Conservation (phyloP, 768 basidiomycete genomes). For the Pholiota molesta region DNA sequence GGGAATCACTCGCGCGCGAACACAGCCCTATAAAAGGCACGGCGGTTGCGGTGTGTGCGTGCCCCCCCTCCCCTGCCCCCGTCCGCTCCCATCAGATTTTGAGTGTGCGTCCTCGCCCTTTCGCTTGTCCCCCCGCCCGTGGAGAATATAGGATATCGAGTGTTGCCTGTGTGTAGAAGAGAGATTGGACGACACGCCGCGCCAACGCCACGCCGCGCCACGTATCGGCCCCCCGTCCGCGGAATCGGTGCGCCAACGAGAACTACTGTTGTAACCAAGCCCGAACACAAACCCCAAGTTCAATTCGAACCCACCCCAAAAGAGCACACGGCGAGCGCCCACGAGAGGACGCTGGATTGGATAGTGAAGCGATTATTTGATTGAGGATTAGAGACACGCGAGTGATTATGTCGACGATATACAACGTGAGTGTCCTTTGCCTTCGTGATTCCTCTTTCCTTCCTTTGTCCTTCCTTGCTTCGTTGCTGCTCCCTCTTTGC, state of each 20-base stretch:
- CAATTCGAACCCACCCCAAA: background rate
- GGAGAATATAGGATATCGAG: too few species aligned
- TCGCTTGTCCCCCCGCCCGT: too few species aligned
- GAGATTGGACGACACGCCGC: too few species aligned
- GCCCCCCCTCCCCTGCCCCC: too few species aligned
- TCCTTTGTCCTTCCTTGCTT: background rate
- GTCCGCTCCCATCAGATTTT: too few species aligned
- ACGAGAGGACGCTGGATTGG: slow-evolving; percentile 1
- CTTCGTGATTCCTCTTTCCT: background rate
- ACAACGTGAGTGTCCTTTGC: slow-evolving; percentile 22
- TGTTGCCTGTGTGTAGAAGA: too few species aligned
- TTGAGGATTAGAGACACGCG: slow-evolving; percentile 7
- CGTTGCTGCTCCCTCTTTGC: background rate
- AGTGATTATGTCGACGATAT: slow-evolving; percentile 22
- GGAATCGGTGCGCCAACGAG: too few species aligned
- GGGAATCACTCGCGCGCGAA: background rate
- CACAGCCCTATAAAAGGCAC: background rate
- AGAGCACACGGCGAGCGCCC: slow-evolving; percentile 13
- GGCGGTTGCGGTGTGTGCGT: too few species aligned
- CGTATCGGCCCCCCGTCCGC: background rate
- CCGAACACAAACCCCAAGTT: too few species aligned
- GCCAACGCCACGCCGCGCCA: background rate
- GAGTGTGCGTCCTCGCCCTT: too few species aligned
- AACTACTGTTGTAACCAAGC: too few species aligned
- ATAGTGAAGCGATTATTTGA: slow-evolving; percentile 1